Conservation (phyloP, 495 filamentous ascomycete genomes). For the Pyronema omphalodes region DNA sequence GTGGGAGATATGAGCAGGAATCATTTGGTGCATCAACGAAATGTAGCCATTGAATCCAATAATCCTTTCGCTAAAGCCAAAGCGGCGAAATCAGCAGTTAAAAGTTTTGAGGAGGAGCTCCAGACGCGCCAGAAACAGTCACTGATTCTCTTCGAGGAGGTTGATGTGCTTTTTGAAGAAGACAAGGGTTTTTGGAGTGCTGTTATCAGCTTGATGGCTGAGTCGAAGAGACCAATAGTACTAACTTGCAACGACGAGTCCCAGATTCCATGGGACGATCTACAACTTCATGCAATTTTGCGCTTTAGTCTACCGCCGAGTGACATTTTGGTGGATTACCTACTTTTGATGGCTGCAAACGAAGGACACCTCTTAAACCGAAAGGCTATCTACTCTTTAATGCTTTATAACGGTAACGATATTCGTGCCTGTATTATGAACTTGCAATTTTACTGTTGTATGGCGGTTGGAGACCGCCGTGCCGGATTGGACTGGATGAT, state of each 20-base stretch:
- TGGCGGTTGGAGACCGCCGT: constrained; percentile 75
- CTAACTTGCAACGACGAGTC: constrained; percentile 88
- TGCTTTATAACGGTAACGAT: constrained; percentile 45
- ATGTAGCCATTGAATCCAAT: constrained; percentile 37
- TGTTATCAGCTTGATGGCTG: constrained; percentile 51
- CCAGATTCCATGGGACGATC: constrained; percentile 46
- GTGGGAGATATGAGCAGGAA: constrained; percentile 95
- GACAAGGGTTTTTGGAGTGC: constrained; percentile 90
- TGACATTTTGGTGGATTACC: constrained; percentile 56
- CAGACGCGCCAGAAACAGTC: constrained; percentile 66
- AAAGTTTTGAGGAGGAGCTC: constrained; percentile 7
- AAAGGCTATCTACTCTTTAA: constrained; percentile 48
- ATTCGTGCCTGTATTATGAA: constrained; percentile 70
- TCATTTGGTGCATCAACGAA: constrained; percentile 55
- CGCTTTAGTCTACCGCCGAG: constrained; percentile 52
- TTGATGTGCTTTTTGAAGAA: constrained; percentile 81
- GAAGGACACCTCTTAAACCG: constrained; percentile 73
- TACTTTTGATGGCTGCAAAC: constrained; percentile 66
- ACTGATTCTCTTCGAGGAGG: constrained; percentile 85
- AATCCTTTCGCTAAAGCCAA: constrained; percentile 50
- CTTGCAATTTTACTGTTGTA: constrained; percentile 90
- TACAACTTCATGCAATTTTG: constrained; percentile 69
- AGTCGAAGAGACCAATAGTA: constrained; percentile 79
- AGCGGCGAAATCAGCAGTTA: constrained; percentile 6
- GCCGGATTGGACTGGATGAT: constrained; percentile 83